Evolutionary conservation across 345 rosid genomes (phyloP).

Genomic region (Eucalyptus regnans): DNA sequence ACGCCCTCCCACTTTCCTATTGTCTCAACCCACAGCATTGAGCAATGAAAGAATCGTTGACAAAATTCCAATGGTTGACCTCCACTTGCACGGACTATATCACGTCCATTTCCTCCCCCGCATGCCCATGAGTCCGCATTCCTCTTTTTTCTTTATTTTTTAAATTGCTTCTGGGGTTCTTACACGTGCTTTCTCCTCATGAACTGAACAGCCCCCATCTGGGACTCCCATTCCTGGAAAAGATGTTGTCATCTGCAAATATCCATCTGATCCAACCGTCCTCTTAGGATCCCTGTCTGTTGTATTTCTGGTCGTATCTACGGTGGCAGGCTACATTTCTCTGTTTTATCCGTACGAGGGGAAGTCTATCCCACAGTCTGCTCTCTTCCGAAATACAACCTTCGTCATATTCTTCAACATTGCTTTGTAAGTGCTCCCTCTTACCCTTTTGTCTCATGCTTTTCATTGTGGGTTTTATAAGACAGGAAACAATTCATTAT

Average conservation of each 20-base stretch:
- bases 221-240: slow-evolving; percentile 57
- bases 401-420: slow-evolving; percentile 62
- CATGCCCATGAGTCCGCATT: not conserved
- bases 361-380: slow-evolving; percentile 58
- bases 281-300: slow-evolving; percentile 58
- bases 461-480: not conserved
- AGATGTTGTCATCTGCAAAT: slow-evolving; percentile 65
- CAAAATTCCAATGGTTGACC: not conserved
- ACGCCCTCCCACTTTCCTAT: not conserved
- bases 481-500: not conserved
- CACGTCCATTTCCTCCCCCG: not conserved
- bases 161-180: too few species aligned
- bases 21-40: not conserved
- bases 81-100: not conserved
- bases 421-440: slow-evolving; percentile 42
- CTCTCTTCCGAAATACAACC: slow-evolving; percentile 42
- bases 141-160: not conserved
- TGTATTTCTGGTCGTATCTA: slow-evolving; percentile 36
- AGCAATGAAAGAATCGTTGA: not conserved
- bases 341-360: slow-evolving; percentile 73
- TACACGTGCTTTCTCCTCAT: not conserved
- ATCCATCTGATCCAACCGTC: slow-evolving; percentile 69
- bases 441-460: not conserved
- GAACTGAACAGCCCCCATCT: slow-evolving; percentile 36
- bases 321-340: slow-evolving; percentile 44